phyloP scores from a whole-genome alignment of 2,329 filamentous ascomycete species.

The Monilinia laxa region DNA sequence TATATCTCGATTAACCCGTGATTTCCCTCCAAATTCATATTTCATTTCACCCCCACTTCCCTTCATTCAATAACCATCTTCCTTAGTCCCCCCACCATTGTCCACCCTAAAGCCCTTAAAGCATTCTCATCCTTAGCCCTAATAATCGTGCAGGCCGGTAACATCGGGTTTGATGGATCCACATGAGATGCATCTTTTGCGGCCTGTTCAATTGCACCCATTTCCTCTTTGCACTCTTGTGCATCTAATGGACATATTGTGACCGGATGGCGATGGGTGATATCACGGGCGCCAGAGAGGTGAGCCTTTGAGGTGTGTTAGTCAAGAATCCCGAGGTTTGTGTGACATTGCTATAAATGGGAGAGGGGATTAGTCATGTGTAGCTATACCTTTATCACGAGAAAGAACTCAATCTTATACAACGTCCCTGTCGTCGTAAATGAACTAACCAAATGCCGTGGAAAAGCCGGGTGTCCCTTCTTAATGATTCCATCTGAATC shows the following conservation, averaged over 20 bases:
- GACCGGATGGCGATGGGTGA: conserved; percentile 84
- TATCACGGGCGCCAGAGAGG: conserved; percentile 83
- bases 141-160: conserved; percentile 83
- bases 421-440: conserved; percentile 93
- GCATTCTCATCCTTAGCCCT: conserved; percentile 70
- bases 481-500: conserved; percentile 87
- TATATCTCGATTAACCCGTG: not conserved
- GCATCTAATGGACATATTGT: conserved; percentile 95
- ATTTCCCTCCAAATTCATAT: not conserved
- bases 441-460: conserved; percentile 80
- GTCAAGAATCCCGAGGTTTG: not conserved
- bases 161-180: conserved; percentile 85
- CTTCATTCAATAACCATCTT: conserved; percentile 64
- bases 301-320: conserved; percentile 62
- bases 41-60: not conserved
- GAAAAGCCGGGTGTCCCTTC: conserved; percentile 81
- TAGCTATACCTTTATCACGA: conserved; percentile 78
- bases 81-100: conserved; percentile 62
- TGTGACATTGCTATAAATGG: not conserved
- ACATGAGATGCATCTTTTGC: conserved; percentile 89
- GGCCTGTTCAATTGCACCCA: conserved; percentile 96
- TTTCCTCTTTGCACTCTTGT: conserved; percentile 94
- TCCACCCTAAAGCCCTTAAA: conserved; percentile 60
- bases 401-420: conserved; percentile 98
- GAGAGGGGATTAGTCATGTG: not conserved